A percentile compares a stretch with the other conserved stretches of the same genome.
Conservation (phyloP, 208 protist genomes). For the Acanthamoeba triangularis region DNA sequence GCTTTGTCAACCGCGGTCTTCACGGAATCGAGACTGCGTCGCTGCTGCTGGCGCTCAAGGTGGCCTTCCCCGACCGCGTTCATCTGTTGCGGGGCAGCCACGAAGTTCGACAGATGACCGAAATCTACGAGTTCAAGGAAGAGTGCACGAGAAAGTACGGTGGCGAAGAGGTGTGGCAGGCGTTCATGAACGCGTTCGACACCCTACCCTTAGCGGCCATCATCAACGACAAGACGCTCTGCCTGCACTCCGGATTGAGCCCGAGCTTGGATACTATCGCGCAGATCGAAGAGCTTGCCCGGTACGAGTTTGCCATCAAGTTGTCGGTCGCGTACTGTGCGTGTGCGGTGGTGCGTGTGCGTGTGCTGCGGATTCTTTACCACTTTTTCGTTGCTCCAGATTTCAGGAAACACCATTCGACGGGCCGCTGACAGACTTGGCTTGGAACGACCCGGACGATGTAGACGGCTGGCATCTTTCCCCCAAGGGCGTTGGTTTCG, state of each 20-base stretch:
- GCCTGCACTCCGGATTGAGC: slow-evolving; percentile 96
- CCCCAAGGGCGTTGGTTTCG: slow-evolving; percentile 90
- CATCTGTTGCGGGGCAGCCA: slow-evolving; percentile 97
- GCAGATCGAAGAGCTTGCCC: slow-evolving; percentile 96
- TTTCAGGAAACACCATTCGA: no score
- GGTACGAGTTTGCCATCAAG: no score
- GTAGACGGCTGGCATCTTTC: slow-evolving; percentile 65
- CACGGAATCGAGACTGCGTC: slow-evolving; percentile 97
- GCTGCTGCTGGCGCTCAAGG: slow-evolving; percentile 96
- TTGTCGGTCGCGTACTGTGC: no score
- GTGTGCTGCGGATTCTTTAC: no score
- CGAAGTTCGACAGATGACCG: slow-evolving; percentile 91
- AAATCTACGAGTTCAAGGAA: slow-evolving; percentile 99
- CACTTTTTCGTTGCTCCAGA: no score
- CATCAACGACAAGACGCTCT: slow-evolving; percentile 94
- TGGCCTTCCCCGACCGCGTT: slow-evolving; percentile 94
- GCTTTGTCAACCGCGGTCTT: slow-evolving; percentile 98
- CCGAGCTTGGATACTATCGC: slow-evolving; percentile 96
- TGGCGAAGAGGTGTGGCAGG: slow-evolving; percentile 96
- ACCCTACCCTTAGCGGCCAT: slow-evolving; percentile 98
- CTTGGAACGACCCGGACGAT: slow-evolving; percentile 98
- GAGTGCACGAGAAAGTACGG: slow-evolving; percentile 99
- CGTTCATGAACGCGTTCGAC: slow-evolving; percentile 99
- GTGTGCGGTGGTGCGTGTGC: no score
- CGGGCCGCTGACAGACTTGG: no score